A percentile compares a stretch with the other conserved stretches of the same genome.
Evolutionary conservation across 2,329 filamentous ascomycete species (phyloP).

Genomic region (Huntiella moniliformis): DNA sequence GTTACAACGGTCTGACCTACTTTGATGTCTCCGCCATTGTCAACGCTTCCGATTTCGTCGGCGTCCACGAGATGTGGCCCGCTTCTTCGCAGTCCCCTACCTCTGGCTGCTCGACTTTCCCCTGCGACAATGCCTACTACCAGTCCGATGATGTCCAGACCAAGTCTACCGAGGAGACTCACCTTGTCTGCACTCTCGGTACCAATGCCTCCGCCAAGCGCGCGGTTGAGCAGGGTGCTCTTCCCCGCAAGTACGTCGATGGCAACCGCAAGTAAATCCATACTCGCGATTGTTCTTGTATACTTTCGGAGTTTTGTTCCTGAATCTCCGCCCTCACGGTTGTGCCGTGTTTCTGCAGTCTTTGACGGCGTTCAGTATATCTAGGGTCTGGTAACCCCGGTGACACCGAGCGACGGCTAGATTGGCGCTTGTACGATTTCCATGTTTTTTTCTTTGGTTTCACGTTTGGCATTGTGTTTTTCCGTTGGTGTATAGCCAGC

Average conservation of each 20-base stretch:
- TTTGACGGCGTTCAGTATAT: background rate
- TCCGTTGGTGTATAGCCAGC: background rate
- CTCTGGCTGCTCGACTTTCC: conserved; percentile 33
- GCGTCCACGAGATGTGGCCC: conserved; percentile 37
- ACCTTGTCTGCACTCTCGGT: conserved; percentile 34
- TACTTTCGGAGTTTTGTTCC: too few species aligned
- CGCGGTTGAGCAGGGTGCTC: conserved; percentile 5
- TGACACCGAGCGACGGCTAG: too few species aligned
- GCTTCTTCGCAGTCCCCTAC: conserved; percentile 19
- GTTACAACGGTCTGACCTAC: conserved; percentile 30
- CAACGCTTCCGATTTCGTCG: conserved; percentile 27
- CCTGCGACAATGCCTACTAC: conserved; percentile 36
- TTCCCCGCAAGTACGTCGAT: conserved; percentile 10
- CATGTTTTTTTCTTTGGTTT: too few species aligned
- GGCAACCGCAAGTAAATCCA: conserved; percentile 4
- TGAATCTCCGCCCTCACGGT: too few species aligned
- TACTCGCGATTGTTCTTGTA: too few species aligned
- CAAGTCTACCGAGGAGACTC: conserved; percentile 27
- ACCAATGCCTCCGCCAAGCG: conserved; percentile 11
- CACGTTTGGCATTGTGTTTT: too few species aligned
- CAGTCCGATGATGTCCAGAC: conserved; percentile 35
- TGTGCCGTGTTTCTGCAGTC: background rate
- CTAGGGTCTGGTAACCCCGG: too few species aligned
- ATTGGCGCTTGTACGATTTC: too few species aligned
- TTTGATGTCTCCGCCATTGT: conserved; percentile 42